Percentiles rank a stretch among this genome's conserved stretches.
Conservation (phyloP, 2,329 filamentous ascomycete genomes). For the Celoporthe dispersa region DNA sequence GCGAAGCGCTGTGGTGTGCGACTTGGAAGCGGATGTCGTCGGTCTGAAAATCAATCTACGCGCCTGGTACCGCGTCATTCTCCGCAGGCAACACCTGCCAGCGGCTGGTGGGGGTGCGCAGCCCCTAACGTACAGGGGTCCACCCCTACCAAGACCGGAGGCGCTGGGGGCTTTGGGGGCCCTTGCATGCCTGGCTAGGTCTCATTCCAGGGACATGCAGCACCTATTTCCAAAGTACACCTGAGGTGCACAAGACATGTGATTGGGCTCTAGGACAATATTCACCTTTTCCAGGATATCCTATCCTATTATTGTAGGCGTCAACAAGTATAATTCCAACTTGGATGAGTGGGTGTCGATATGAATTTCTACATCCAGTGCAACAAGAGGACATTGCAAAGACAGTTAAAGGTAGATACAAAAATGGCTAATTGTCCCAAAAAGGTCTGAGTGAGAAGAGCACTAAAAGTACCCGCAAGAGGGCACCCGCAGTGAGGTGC, state of each 20-base stretch:
- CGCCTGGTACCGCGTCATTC: neutral
- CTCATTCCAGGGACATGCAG: neutral
- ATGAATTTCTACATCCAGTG: no score
- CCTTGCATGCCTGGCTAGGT: neutral
- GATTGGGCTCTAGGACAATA: no score
- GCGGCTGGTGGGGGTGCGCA: neutral
- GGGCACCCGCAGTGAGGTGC: neutral
- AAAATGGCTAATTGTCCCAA: no score
- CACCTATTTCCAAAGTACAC: neutral
- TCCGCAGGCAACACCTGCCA: neutral
- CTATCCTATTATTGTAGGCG: no score
- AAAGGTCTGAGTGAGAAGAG: no score
- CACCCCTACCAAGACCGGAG: neutral
- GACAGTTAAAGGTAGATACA: no score
- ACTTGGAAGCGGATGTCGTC: neutral
- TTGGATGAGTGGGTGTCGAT: no score
- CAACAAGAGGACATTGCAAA: no score
- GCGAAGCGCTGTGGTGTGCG: neutral
- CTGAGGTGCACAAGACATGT: no score
- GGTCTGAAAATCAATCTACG: slow-evolving; percentile 3
- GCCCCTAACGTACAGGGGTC: neutral
- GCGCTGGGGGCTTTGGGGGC: neutral
- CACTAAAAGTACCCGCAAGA: neutral
- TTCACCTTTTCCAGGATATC: no score
- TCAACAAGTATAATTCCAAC: no score